Evolutionary conservation across 108 stramenopile species (phyloP), one percentile per base, ranked within the genome.

Genomic region (Pseudonitzschia delicatissima): DNA sequence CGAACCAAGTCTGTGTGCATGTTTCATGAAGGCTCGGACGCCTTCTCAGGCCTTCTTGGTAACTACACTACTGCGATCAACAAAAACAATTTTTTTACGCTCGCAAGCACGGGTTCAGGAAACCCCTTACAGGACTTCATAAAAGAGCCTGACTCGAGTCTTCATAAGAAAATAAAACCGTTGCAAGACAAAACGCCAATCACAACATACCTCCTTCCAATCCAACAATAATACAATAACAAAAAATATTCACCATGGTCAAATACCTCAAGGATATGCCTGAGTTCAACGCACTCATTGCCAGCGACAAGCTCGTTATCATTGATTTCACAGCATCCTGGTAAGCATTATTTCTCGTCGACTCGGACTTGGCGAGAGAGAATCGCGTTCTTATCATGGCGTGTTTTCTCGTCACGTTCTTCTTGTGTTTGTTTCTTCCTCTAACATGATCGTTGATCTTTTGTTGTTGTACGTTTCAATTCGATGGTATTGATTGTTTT

Each of bases 321-420:
- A 64, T 94, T 17, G 92, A 94, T 69, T 94, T 91, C 64, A 89
- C 86, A 7, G 92, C 92, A 15, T 57, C 76, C n/a, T 95, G 94
- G 94, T 94, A 64, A 60, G 92, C 84, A 26, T 31, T 6, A n/a
- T 45, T 45, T 45, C 18, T 13, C 13, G 15, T 45, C 45, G 18
- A n/a, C 11, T 42, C 40, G 40, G 11, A 42, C 11, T 1, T 15
- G 40, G 11, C 11, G 40, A 42, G 11, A 13, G 9, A 40, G 39
- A 40, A 12, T 40, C 15, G 15, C 0, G 15, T 42, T 42, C 40
- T 15, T 42, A 42, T 42, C 15, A 11, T 15, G 11, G 11, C 40
- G 12, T 40, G 7, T 40, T 11, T 42, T 42, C 18, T 52, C 23
- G 50, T n/a, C 11, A 52, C 11, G 18, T 0, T 42, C 40, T 11